Base-by-base conservation (phyloP, 2,329 filamentous ascomycete genomes). In the Metarhizium robertsii region DNA sequence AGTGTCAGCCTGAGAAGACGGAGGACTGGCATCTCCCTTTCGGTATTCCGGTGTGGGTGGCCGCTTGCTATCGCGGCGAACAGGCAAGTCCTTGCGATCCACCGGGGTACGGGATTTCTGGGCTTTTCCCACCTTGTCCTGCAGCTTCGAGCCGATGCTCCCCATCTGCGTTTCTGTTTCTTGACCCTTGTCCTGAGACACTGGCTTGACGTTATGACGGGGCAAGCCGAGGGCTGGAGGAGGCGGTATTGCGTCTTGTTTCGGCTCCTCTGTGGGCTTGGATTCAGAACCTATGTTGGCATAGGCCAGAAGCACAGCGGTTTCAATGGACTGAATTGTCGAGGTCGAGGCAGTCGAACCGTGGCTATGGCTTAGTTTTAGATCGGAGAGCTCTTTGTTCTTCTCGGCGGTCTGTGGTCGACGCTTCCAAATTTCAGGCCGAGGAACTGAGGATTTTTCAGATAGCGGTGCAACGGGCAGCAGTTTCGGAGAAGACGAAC, bases 41-140 rank as follows among this genome's bases (percentile, higher is more conserved):
- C 71, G 71, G 56, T 79, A 78, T 48, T 79, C 77, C 16, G 77
- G 76, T 2, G 76, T 79, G 1, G 77, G 77, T 10, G 75, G 73
- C 2, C 75, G 70, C 43, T 70, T 68, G 47, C 61, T 57, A 29
- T 62, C 62, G 52, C 38, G 40, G 14, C 53, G 56, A 16, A 14
- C 14, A 10, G 56, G 50, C 45, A 55, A 48, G 20, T 45, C 50
- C 25, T 40, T 58, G 36, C 16, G 43, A 10, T 57, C 50, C 30
- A 53, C 20, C 11, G 56, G 32, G 14, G 47, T 48, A 25, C 50
- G 50, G 46, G 34, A 32, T 30, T 57, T 32, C 60, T 55, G 32
- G 61, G 58, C 13, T 61, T 57, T 51, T 43, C 65, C 60, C 60
- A 67, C 69, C 51, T 68, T 57, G 29, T 63, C 59, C 53, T 61